Percentiles rank a stretch among this genome's conserved stretches.
These are phyloP conservation scores for Barnettozyma sp. DNA, from an alignment of 805 yeast species.

Conservation along the genomic window DNA sequence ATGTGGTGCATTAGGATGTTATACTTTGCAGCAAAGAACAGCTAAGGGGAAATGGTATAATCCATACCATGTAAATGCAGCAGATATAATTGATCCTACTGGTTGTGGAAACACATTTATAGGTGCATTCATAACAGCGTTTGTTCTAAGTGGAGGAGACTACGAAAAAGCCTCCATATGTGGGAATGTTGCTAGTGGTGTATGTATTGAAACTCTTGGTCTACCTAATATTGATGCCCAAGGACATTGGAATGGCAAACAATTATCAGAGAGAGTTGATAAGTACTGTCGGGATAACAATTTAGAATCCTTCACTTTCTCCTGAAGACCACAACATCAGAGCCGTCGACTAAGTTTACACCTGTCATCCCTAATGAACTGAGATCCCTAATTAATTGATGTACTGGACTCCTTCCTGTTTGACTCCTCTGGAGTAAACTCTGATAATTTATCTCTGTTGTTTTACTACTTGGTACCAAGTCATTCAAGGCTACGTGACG, in stretches of 20 bases:
- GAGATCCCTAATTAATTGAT: not conserved
- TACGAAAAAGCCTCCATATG: constrained; percentile 50
- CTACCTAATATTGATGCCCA: constrained; percentile 41
- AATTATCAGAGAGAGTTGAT: constrained; percentile 38
- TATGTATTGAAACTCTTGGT: constrained; percentile 77
- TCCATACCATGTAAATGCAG: constrained; percentile 56
- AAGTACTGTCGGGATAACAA: constrained; percentile 30
- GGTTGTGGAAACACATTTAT: constrained; percentile 92
- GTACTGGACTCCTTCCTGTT: constrained; percentile 1
- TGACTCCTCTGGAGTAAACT: not conserved
- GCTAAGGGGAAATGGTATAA: constrained; percentile 44
- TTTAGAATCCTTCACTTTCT: constrained; percentile 3
- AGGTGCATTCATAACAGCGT: constrained; percentile 70
- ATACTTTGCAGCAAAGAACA: constrained; percentile 30
- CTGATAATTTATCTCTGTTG: not conserved
- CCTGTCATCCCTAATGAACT: constrained; percentile 1
- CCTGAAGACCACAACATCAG: not conserved
- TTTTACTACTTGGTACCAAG: not conserved
- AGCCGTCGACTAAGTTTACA: not conserved
- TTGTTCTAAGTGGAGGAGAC: constrained; percentile 39
- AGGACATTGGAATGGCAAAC: constrained; percentile 53
- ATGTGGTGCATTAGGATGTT: constrained; percentile 72
- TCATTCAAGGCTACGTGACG: not conserved
- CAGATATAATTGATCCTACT: constrained; percentile 73
- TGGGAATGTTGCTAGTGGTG: constrained; percentile 76